Conservation (phyloP, 2,329 filamentous ascomycete species). For the Microcyclospora tardicrescens region DNA sequence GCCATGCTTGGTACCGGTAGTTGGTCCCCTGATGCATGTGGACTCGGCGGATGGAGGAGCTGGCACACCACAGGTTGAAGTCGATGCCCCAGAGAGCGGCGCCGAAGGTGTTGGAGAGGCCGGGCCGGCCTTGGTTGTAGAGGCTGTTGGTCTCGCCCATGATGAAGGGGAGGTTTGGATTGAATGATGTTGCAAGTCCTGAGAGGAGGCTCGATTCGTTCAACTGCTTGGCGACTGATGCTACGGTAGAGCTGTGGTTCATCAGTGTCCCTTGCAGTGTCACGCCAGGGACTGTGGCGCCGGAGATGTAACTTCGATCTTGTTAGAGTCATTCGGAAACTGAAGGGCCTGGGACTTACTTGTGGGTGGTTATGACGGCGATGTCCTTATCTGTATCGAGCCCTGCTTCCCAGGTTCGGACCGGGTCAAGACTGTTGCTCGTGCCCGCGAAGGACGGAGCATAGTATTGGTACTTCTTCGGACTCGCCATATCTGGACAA, state of each 20-base stretch:
- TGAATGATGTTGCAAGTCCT: conserved; percentile 17
- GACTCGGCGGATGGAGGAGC: conserved; percentile 42
- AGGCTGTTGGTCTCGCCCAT: conserved; percentile 51
- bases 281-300: conserved; percentile 45
- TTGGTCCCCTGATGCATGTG: conserved; percentile 54
- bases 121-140: conserved; percentile 48
- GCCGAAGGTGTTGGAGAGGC: conserved; percentile 52
- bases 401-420: conserved; percentile 41
- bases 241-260: conserved; percentile 46
- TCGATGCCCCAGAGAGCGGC: conserved; percentile 53
- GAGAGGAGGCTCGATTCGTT: conserved; percentile 35
- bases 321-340: conserved; percentile 2
- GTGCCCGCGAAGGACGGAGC: conserved; percentile 47
- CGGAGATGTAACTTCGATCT: conserved; percentile 45
- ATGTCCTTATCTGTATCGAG: conserved; percentile 39
- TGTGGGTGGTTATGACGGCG: conserved; percentile 45
- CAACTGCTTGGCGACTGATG: conserved; percentile 37
- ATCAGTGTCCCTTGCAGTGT: conserved; percentile 50
- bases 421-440: conserved; percentile 38
- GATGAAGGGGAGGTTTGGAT: conserved; percentile 36
- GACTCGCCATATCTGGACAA: conserved; percentile 38
- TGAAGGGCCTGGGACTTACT: conserved; percentile 33
- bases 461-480: conserved; percentile 36
- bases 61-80: conserved; percentile 47
- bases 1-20: conserved; percentile 50